A percentile compares a stretch with the other conserved stretches of the same genome.
phyloP scores from a whole-genome alignment of 108 stramenopile species.

The Mayamaea pseudoterrestris region DNA sequence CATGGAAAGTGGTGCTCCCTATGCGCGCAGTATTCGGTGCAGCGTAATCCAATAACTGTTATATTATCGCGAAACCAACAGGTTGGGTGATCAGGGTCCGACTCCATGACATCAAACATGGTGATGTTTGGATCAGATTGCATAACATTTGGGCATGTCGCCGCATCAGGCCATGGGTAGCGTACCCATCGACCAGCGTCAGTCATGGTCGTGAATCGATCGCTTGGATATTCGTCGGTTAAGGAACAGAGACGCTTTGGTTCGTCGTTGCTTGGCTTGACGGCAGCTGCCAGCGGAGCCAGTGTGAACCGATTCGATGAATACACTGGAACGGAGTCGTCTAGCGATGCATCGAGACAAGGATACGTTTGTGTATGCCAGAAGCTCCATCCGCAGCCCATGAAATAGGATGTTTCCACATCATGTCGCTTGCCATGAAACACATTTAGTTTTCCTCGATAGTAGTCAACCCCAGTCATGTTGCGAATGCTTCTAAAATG shows the following conservation, averaged over 20 bases:
- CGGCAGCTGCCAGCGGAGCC: background rate
- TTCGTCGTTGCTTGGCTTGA: background rate
- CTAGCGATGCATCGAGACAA: conserved; percentile 3
- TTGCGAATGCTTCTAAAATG: too few relatives aligned
- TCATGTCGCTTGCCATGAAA: background rate
- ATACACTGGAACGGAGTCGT: conserved; percentile 5
- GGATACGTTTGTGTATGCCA: conserved; percentile 10
- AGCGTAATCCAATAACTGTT: conserved; percentile 9
- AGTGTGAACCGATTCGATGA: background rate
- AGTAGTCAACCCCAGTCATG: too few relatives aligned
- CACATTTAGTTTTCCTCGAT: too few relatives aligned
- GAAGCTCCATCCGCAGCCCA: conserved; percentile 28
- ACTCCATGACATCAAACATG: background rate
- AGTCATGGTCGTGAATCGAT: background rate
- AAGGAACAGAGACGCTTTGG: conserved; percentile 1
- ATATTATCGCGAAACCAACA: conserved; percentile 31
- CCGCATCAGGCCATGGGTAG: background rate
- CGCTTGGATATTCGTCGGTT: conserved; percentile 1
- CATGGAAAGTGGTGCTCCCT: conserved; percentile 8
- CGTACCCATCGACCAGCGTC: conserved; percentile 2
- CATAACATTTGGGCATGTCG: background rate
- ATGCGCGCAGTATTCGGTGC: conserved; percentile 15
- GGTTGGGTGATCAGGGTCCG: conserved; percentile 4
- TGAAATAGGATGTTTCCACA: background rate
- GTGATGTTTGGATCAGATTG: background rate